These are phyloP conservation scores for Malus fusca DNA, from an alignment of 306 rosid species.

Conservation along the genomic window DNA sequence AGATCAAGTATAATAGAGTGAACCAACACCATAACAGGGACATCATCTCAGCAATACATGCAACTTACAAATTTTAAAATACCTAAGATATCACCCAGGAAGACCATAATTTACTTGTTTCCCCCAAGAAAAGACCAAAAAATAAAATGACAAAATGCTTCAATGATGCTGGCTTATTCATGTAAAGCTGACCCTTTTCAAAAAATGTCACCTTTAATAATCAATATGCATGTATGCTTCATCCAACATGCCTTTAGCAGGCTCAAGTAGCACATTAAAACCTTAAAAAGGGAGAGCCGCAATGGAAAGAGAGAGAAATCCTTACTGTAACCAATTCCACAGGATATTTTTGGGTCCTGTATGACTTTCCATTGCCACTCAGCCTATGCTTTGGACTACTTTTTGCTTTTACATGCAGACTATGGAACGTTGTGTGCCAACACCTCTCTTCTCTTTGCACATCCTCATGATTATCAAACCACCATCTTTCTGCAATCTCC, in stretches of 20 bases:
- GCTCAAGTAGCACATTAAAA: background rate
- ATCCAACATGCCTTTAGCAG: background rate
- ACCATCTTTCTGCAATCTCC: constrained; percentile 66
- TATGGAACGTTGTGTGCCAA: constrained; percentile 79
- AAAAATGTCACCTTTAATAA: background rate
- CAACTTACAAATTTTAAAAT: background rate
- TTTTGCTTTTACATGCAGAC: constrained; percentile 62
- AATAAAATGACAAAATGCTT: background rate
- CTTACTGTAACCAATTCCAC: constrained; percentile 70
- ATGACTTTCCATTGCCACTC: constrained; percentile 36
- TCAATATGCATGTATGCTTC: background rate
- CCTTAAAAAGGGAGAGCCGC: background rate
- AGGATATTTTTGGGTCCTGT: constrained; percentile 40
- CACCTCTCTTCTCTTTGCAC: constrained; percentile 72
- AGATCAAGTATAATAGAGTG: background rate
- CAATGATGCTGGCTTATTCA: background rate
- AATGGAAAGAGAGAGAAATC: background rate
- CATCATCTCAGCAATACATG: background rate
- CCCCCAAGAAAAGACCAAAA: background rate
- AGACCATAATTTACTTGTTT: background rate
- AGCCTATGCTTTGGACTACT: constrained; percentile 39
- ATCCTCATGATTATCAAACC: constrained; percentile 51
- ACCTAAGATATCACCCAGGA: background rate
- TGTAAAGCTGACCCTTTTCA: background rate
- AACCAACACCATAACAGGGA: background rate